Conservation (phyloP, 2,329 filamentous ascomycete species). For the Colletotrichum theobromicola region DNA sequence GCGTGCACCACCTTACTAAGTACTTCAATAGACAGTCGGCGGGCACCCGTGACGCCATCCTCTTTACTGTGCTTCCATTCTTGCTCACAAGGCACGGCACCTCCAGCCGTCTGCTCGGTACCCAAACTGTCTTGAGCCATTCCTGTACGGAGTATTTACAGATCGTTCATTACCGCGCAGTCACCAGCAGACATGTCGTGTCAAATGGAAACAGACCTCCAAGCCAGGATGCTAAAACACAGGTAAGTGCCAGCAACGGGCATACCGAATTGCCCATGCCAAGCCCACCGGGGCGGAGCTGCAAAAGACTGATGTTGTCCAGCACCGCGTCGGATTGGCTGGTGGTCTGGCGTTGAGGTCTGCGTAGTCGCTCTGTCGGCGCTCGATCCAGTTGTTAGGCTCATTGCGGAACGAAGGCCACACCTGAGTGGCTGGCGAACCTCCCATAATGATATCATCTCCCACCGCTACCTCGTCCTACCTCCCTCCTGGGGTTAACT, state of each 20-base stretch:
- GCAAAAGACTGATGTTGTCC: background rate
- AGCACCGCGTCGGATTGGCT: background rate
- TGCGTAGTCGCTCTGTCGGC: background rate
- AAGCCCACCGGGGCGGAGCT: background rate
- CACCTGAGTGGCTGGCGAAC: background rate
- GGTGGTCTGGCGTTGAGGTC: background rate
- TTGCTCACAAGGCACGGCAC: too few species aligned
- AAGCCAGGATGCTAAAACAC: background rate
- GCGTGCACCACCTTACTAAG: too few species aligned
- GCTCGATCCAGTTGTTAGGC: background rate
- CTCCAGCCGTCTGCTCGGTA: background rate
- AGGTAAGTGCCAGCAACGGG: background rate
- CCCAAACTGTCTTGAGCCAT: background rate
- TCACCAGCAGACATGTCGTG: background rate
- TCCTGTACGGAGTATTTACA: background rate
- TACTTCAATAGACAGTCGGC: too few species aligned
- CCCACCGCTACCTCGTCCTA: background rate
- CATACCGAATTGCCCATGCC: background rate
- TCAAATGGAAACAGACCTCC: background rate
- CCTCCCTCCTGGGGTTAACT: background rate
- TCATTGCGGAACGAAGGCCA: background rate
- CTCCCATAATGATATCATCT: constrained; percentile 12
- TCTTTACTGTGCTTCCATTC: background rate
- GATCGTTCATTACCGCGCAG: background rate
- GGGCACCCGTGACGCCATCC: too few species aligned